Percentiles rank a stretch among this genome's conserved stretches.
Evolutionary conservation across 139 green algal species (phyloP).

Genomic region (Diplosphaera chodatii): DNA sequence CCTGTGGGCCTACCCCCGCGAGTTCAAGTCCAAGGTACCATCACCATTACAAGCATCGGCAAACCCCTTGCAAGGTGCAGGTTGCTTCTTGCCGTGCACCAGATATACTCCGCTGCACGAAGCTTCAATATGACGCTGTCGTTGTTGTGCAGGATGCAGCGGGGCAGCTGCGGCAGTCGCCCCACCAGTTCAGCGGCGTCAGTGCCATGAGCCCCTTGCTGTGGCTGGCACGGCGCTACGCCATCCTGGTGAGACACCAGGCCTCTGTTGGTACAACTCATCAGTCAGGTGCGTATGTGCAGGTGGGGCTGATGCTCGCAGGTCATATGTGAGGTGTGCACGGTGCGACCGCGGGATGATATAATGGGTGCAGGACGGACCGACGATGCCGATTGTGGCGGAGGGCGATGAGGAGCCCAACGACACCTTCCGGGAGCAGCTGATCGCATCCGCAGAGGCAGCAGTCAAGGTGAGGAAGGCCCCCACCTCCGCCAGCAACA

Average conservation of each 20-base stretch:
- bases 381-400: slow-evolving; percentile 83
- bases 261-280: too few relatives aligned
- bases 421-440: slow-evolving; percentile 96
- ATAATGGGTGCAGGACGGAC: slow-evolving; percentile 52
- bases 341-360: too few relatives aligned
- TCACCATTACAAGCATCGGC: background rate
- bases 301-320: too few relatives aligned
- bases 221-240: slow-evolving; percentile 82
- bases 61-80: too few relatives aligned
- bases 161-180: slow-evolving; percentile 80
- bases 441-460: slow-evolving; percentile 63
- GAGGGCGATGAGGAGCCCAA: slow-evolving; percentile 84
- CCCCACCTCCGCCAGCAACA: too few relatives aligned
- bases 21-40: slow-evolving; percentile 79
- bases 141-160: slow-evolving; percentile 71
- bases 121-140: background rate
- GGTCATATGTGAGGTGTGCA: too few relatives aligned
- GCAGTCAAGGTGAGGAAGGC: slow-evolving; percentile 48
- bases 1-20: slow-evolving; percentile 91
- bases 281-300: too few relatives aligned
- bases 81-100: too few relatives aligned
- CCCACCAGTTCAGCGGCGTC: slow-evolving; percentile 85
- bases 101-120: too few relatives aligned
- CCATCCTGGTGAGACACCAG: slow-evolving; percentile 57
- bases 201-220: slow-evolving; percentile 74